phyloP scores from a whole-genome alignment of 148 eudicot genomes.

The Diospyros lotus region DNA sequence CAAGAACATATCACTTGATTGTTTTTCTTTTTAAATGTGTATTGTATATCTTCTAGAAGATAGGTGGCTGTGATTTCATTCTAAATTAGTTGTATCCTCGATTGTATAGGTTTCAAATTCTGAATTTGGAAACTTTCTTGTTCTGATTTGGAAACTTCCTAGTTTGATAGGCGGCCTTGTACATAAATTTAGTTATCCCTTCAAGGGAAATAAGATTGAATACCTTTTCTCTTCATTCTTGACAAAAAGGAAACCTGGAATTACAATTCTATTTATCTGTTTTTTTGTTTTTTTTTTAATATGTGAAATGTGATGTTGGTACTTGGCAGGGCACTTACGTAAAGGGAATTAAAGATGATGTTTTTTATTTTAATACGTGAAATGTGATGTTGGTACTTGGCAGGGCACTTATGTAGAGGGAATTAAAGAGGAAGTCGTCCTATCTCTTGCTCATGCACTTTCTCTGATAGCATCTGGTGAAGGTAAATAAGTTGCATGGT shows the following conservation, averaged over 20 bases:
- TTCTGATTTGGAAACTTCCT: too few species aligned
- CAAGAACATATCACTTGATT: too few species aligned
- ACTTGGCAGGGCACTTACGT: conserved; percentile 51
- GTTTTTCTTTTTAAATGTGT: too few species aligned
- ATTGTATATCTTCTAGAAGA: too few species aligned
- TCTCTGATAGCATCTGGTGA: conserved; percentile 81
- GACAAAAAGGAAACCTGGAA: not conserved
- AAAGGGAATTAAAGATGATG: not conserved
- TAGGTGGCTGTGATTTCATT: too few species aligned
- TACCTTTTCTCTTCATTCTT: too few species aligned
- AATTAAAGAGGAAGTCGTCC: conserved; percentile 79
- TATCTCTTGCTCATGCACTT: conserved; percentile 80
- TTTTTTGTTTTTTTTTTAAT: not conserved
- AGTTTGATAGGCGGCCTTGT: too few species aligned
- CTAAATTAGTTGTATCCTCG: too few species aligned
- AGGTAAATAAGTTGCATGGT: conserved; percentile 34
- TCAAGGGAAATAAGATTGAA: too few species aligned
- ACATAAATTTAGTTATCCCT: too few species aligned
- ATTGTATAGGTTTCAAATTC: too few species aligned
- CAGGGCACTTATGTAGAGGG: conserved; percentile 85
- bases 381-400: conserved; percentile 10
- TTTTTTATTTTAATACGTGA: not conserved
- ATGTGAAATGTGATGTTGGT: conserved; percentile 2
- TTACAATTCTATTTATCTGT: not conserved
- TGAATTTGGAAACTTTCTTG: too few species aligned